phyloP scores from a whole-genome alignment of 2,329 filamentous ascomycete genomes.

The Colletotrichum phormii region DNA sequence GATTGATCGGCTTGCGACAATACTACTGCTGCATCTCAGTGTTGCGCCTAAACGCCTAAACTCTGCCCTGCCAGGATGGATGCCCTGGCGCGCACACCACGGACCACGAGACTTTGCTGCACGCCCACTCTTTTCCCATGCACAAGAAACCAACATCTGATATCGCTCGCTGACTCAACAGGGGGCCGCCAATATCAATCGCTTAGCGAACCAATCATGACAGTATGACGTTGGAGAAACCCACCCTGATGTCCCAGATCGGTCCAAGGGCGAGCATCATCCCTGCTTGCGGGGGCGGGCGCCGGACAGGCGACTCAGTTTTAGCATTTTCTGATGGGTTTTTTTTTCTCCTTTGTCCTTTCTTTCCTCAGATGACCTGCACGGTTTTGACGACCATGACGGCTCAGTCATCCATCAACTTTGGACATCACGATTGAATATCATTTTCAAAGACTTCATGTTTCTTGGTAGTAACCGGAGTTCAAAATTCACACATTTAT shows the following conservation, averaged over 20 bases:
- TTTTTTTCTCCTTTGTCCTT: not conserved
- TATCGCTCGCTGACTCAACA: conserved; percentile 48
- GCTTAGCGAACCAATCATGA: conserved; percentile 47
- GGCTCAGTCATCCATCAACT: conserved; percentile 20
- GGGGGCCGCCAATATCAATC: conserved; percentile 43
- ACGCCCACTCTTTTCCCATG: conserved; percentile 9
- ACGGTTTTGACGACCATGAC: not conserved
- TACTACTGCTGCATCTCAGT: not conserved
- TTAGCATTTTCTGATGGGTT: not conserved
- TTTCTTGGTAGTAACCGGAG: too few species aligned
- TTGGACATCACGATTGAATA: not conserved
- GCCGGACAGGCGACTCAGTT: conserved; percentile 2
- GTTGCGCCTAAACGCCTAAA: not conserved
- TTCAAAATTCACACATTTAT: too few species aligned
- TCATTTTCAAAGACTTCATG: too few species aligned
- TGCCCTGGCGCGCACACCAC: not conserved
- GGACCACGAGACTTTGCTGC: not conserved
- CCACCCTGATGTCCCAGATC: conserved; percentile 38
- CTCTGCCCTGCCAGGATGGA: not conserved
- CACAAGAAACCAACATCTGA: conserved; percentile 46
- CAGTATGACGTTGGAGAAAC: conserved; percentile 48
- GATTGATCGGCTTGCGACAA: not conserved
- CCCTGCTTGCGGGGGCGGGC: conserved; percentile 35
- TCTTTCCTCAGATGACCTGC: not conserved
- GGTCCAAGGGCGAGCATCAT: conserved; percentile 32